Evolutionary conservation across 306 rosid genomes (phyloP).

Genomic region (Pueraria montana): DNA sequence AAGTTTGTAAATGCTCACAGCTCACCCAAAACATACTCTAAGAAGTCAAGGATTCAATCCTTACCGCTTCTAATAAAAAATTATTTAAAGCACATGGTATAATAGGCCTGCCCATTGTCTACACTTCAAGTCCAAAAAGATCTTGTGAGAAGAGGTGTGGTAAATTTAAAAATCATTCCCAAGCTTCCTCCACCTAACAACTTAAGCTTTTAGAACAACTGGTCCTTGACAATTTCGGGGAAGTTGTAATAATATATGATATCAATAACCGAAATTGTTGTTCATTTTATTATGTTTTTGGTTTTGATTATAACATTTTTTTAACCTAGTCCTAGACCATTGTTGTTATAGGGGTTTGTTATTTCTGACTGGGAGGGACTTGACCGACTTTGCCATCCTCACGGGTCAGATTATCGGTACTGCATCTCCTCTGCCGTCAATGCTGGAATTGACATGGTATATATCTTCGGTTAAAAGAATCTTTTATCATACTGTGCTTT

Average conservation of each 20-base stretch:
- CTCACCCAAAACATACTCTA: not conserved
- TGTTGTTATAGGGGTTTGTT: slow-evolving; percentile 77
- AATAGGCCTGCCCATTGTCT: not conserved
- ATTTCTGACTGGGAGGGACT: slow-evolving; percentile 90
- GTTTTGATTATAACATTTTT: slow-evolving; percentile 15
- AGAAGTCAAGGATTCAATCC: not conserved
- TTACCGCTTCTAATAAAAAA: not conserved
- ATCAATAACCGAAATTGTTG: not conserved
- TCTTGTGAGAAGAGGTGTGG: not conserved
- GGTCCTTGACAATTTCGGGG: not conserved
- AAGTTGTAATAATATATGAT: not conserved
- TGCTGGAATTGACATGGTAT: slow-evolving; percentile 94
- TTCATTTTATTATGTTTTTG: slow-evolving; percentile 37
- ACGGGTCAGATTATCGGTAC: slow-evolving; percentile 67
- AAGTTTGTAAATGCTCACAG: not conserved
- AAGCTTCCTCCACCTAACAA: not conserved
- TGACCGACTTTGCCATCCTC: slow-evolving; percentile 69
- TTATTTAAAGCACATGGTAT: not conserved
- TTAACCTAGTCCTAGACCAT: slow-evolving; percentile 15
- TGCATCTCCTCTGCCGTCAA: slow-evolving; percentile 74
- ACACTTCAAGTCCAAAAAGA: not conserved
- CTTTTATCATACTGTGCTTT: not conserved
- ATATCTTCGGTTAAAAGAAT: slow-evolving; percentile 34
- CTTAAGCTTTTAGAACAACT: slow-evolving; percentile 9
- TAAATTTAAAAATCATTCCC: not conserved